These are phyloP conservation scores for Nepenthes alata DNA, from an alignment of 179 eudicot species.

Conservation along the genomic window DNA sequence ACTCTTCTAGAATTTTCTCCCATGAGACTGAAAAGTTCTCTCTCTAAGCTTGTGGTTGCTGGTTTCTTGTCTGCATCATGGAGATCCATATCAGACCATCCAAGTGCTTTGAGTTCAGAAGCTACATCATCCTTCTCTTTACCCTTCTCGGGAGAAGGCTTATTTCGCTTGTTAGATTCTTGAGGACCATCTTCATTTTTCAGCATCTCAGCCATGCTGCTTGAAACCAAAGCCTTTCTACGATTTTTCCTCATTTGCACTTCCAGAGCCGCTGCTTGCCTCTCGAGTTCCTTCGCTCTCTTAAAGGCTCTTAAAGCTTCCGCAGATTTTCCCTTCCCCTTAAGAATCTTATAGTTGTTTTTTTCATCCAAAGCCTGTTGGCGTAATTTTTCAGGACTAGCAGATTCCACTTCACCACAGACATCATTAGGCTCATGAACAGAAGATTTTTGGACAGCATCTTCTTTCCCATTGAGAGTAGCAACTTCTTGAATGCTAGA, in stretches of 20 bases:
- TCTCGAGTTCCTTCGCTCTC: constrained; percentile 81
- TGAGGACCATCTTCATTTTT: constrained; percentile 23
- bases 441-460: constrained; percentile 20
- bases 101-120: constrained; percentile 66
- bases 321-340: constrained; percentile 73
- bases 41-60: constrained; percentile 53
- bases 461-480: constrained; percentile 26
- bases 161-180: constrained; percentile 18
- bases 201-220: constrained; percentile 24
- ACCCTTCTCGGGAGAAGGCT: constrained; percentile 20
- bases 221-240: constrained; percentile 46
- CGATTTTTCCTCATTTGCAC: constrained; percentile 59
- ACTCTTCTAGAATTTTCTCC: constrained; percentile 38
- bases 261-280: constrained; percentile 80
- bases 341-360: constrained; percentile 52
- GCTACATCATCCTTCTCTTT: constrained; percentile 71
- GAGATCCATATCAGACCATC: constrained; percentile 88
- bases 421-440: constrained; percentile 15
- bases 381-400: constrained; percentile 74
- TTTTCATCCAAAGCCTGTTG: constrained; percentile 77
- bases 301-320: constrained; percentile 88
- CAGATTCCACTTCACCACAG: constrained; percentile 22
- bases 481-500: constrained; percentile 22
- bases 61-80: constrained; percentile 52
- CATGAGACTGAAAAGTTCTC: constrained; percentile 63